Conservation (phyloP, 768 basidiomycete genomes). For the Gymnopilus dilepis region DNA sequence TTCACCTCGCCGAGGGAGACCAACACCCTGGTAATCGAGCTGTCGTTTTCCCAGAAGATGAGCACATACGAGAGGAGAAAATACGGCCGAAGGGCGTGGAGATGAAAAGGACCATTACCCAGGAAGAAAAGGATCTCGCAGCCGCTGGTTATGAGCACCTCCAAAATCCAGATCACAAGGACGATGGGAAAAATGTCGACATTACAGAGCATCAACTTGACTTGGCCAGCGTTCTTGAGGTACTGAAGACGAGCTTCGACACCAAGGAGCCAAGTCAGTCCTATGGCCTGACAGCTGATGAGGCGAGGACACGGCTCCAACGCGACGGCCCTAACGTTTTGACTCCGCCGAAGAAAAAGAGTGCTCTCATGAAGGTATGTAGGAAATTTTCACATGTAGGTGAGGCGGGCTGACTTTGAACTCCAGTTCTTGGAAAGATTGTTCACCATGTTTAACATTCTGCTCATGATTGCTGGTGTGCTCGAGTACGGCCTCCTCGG, state of each 20-base stretch:
- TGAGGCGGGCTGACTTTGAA: constrained; percentile 9
- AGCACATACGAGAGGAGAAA: constrained; percentile 45
- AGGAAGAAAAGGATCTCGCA: constrained; percentile 68
- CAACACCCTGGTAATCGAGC: constrained; percentile 42
- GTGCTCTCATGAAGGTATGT: constrained; percentile 62
- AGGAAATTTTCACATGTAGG: not conserved
- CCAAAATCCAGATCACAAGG: constrained; percentile 39
- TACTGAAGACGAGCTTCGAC: constrained; percentile 56
- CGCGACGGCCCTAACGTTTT: constrained; percentile 66
- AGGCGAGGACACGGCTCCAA: constrained; percentile 58
- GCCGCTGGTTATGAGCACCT: constrained; percentile 74
- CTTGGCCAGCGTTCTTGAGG: constrained; percentile 43
- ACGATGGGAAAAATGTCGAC: constrained; percentile 51
- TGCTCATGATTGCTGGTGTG: constrained; percentile 68
- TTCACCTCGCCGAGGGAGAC: constrained; percentile 34
- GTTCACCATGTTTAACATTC: constrained; percentile 67
- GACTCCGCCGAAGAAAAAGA: constrained; percentile 71
- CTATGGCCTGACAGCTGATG: constrained; percentile 53
- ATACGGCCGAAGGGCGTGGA: constrained; percentile 57
- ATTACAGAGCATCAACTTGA: constrained; percentile 60
- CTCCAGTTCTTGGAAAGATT: constrained; percentile 66
- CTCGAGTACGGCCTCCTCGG: constrained; percentile 70
- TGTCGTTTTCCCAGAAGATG: constrained; percentile 56
- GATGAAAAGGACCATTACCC: constrained; percentile 66
- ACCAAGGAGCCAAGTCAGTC: constrained; percentile 56